phyloP scores from a whole-genome alignment of 768 basidiomycete species.

The Hericium erinaceus region DNA sequence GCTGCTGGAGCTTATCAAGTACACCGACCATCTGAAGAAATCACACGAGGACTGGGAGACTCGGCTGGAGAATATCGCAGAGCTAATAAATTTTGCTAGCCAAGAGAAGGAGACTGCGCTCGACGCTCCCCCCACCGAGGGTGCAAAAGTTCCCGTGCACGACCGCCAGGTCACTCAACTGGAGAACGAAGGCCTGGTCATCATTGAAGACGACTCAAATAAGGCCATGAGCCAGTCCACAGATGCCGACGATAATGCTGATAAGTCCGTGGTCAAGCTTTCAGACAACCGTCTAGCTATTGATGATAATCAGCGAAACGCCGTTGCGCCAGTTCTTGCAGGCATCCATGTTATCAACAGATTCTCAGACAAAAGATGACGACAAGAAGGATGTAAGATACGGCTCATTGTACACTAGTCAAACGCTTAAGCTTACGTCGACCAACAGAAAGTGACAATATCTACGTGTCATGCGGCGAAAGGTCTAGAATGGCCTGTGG shows the following conservation, averaged over 20 bases:
- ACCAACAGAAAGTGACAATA: slow-evolving; percentile 65
- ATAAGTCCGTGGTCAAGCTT: too few species aligned
- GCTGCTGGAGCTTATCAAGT: slow-evolving; percentile 49
- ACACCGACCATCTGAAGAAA: slow-evolving; percentile 59
- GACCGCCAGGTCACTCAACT: not conserved
- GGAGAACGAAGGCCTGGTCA: not conserved
- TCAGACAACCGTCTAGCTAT: too few species aligned
- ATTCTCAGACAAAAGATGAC: slow-evolving; percentile 54
- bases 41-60: slow-evolving; percentile 67
- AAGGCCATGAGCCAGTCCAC: too few species aligned
- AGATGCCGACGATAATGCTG: too few species aligned
- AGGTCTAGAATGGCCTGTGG: slow-evolving; percentile 88
- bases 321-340: slow-evolving; percentile 67
- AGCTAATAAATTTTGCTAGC: slow-evolving; percentile 71
- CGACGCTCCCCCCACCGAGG: not conserved
- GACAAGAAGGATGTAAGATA: slow-evolving; percentile 35
- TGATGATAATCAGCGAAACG: slow-evolving; percentile 29
- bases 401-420: not conserved
- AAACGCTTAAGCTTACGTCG: not conserved
- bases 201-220: not conserved
- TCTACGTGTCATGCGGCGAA: slow-evolving; percentile 87
- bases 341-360: slow-evolving; percentile 76
- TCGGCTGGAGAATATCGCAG: slow-evolving; percentile 81
- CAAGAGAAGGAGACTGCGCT: slow-evolving; percentile 24
- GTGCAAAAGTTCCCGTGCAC: not conserved